Conservation (phyloP, 177 flowering plant genomes). For the Vitis hybrid region DNA sequence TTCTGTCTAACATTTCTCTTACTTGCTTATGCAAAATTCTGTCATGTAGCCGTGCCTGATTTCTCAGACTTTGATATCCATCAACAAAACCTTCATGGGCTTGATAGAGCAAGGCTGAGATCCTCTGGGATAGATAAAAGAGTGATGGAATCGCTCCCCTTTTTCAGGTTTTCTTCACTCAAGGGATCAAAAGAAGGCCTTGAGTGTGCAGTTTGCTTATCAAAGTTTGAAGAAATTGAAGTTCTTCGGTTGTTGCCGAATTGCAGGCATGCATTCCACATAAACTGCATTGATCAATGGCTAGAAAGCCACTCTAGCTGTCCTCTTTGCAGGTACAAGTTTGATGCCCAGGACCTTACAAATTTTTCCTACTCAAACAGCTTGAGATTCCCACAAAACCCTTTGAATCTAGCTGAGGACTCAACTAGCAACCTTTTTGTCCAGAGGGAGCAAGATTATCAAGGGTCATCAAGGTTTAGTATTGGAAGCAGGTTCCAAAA, state of each 20-base stretch:
- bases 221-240: conserved; percentile 62
- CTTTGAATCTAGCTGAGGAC: conserved; percentile 30
- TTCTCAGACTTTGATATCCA: neutral
- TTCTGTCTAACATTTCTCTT: conserved; percentile 36
- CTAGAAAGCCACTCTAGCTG: conserved; percentile 74
- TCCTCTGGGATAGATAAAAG: conserved; percentile 77
- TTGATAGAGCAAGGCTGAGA: conserved; percentile 11
- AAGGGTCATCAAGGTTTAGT: conserved; percentile 47
- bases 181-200: conserved; percentile 73
- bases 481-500: conserved; percentile 41
- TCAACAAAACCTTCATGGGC: conserved; percentile 4
- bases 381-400: conserved; percentile 24
- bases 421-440: conserved; percentile 44
- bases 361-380: conserved; percentile 35
- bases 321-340: conserved; percentile 58
- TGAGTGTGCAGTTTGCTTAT: conserved; percentile 71
- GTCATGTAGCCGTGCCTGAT: conserved; percentile 14
- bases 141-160: conserved; percentile 78
- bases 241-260: conserved; percentile 62
- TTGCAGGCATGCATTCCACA: conserved; percentile 80
- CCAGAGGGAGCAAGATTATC: conserved; percentile 36
- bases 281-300: conserved; percentile 68
- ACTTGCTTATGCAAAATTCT: conserved; percentile 45
- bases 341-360: conserved; percentile 31
- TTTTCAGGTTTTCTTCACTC: conserved; percentile 78